Evolutionary conservation across 305 asterid species (phyloP), one percentile per base, ranked within the genome.

Genomic region (Nicotiana rustica): DNA sequence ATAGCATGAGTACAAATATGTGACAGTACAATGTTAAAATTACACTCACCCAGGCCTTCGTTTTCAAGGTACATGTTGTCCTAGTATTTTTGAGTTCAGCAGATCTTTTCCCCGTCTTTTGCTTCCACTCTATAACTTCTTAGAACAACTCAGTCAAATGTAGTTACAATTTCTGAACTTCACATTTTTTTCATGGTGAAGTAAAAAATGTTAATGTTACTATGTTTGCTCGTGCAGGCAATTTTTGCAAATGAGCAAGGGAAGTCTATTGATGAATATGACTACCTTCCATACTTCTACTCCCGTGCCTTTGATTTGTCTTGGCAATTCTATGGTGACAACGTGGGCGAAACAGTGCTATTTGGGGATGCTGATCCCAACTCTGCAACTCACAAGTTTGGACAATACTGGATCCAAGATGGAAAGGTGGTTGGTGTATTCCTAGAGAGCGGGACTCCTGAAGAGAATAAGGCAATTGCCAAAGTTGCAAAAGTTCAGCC

Each of bases 291-390:
- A 0, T 94, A 78, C 91, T 94, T 94, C 92, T 94, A 96, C 69
- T 94, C 98, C 33, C 98, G 98, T 33, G 90, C 96, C 47, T 94
- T 96, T 33, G 97, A 93, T 85, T 87, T 96, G 84, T 94, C 98
- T 44, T 94, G 98, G 99, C 98, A 94, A 82, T 94, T 94, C 93
- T 96, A 94, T 17, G 98, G 98, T 4, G 97, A 93, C 90, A 96
- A 92, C 36, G 95, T 89, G 15, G 98, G 98, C 1, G 98, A 96
- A 3, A 66, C 91, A 6, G 93, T 96, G 56, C 85, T 93, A 49
- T 96, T 96, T 41, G 99, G 99, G 1, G 97, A 96, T 86, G 85
- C 36, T 88, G 83, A 69, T 84, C 98, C 97, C 19, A 85, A 88
- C 6, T 96, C 99, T 33, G 13, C 92, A 0, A 91, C 90, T 47